Conservation (phyloP, 768 basidiomycete species). For the Flagelloscypha sp. region DNA sequence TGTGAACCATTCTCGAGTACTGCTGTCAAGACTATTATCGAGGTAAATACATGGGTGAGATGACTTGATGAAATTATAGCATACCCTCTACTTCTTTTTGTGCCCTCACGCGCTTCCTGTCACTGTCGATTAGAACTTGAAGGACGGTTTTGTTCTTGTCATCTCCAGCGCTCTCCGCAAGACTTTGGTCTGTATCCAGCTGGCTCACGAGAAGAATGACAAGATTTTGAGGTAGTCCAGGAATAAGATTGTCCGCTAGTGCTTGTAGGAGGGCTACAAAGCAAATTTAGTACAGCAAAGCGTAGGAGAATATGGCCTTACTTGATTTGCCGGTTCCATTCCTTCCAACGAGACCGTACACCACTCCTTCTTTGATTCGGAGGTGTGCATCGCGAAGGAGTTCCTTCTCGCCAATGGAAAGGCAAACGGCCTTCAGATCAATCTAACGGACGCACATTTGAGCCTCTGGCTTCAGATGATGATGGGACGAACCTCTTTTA, state of each 20-base stretch:
- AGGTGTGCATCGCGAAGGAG: conserved; percentile 45
- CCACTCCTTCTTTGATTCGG: conserved; percentile 39
- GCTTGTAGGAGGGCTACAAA: conserved; percentile 28
- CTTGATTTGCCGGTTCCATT: conserved; percentile 51
- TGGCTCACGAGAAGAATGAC: conserved; percentile 39
- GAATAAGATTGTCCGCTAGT: conserved; percentile 35
- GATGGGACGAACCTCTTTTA: no score
- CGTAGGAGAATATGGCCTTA: conserved; percentile 18
- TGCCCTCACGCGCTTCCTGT: conserved; percentile 26
- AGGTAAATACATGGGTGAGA: no score
- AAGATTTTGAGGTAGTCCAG: conserved; percentile 35
- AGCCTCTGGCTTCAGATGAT: no score
- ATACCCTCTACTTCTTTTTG: conserved; percentile 20
- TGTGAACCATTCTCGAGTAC: conserved; percentile 20
- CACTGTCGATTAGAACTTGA: conserved; percentile 37
- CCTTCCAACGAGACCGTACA: conserved; percentile 47
- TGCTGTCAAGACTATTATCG: conserved; percentile 18
- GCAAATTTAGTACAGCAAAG: background rate
- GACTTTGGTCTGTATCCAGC: conserved; percentile 11
- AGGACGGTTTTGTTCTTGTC: conserved; percentile 21
- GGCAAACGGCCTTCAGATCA: conserved; percentile 45
- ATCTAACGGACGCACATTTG: no score
- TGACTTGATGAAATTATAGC: conserved; percentile 15
- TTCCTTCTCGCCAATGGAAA: conserved; percentile 44
- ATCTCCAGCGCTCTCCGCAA: conserved; percentile 7